Evolutionary conservation across 805 yeast genomes (phyloP).

Genomic region (Teunomyces gatunensis): DNA sequence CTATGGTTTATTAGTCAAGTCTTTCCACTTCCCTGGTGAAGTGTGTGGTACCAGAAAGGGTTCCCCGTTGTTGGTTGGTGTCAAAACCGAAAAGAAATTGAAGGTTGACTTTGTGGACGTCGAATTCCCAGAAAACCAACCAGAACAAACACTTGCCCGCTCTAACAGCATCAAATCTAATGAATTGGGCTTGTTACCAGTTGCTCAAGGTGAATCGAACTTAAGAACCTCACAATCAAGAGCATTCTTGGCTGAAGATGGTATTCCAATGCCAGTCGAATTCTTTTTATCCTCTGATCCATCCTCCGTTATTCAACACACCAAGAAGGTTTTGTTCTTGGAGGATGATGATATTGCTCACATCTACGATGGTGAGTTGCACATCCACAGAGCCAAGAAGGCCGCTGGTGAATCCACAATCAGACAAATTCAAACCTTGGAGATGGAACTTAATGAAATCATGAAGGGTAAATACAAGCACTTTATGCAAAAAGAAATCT

Average conservation of each 20-base stretch:
- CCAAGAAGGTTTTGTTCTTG: constrained; percentile 91
- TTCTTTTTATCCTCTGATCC: constrained; percentile 97
- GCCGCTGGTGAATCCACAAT: constrained; percentile 82
- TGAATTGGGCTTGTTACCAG: constrained; percentile 46
- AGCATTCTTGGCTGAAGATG: constrained; percentile 94
- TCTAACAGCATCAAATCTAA: constrained; percentile 13
- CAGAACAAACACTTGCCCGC: constrained; percentile 7
- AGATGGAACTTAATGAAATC: constrained; percentile 94
- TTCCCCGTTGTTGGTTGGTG: constrained; percentile 95
- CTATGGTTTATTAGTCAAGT: constrained; percentile 91
- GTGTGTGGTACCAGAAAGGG: constrained; percentile 97
- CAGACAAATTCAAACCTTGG: constrained; percentile 94
- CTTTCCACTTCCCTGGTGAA: constrained; percentile 91
- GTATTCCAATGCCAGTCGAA: constrained; percentile 89
- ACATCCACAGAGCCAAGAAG: constrained; percentile 92
- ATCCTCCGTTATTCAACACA: constrained; percentile 92
- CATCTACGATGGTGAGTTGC: constrained; percentile 96
- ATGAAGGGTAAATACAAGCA: constrained; percentile 97
- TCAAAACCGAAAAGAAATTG: constrained; percentile 89
- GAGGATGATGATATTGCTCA: constrained; percentile 99
- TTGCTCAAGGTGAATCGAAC: constrained; percentile 51
- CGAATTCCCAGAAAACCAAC: constrained; percentile 77
- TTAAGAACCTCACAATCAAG: constrained; percentile 91
- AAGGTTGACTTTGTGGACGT: constrained; percentile 98
- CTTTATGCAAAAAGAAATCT: constrained; percentile 98